Evolutionary conservation across 495 filamentous ascomycete species (phyloP), one percentile per base, ranked within the genome.

Genomic region (Tetracladium setigerum): DNA sequence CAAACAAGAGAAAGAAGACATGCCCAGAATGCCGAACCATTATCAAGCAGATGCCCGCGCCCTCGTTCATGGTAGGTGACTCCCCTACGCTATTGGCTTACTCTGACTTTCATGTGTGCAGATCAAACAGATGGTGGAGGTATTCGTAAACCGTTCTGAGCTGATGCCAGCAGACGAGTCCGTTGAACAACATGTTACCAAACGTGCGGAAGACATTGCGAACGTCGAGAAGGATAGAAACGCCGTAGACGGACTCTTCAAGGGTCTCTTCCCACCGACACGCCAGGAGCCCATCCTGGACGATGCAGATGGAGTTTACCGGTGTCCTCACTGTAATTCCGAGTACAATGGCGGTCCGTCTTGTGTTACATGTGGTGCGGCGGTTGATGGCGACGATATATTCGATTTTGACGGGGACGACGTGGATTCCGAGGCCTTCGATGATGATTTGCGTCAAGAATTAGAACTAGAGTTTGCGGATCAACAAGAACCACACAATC

Each of bases 11-110:
- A 27, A 79, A 77, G 53, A 83, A 84, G 60, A 84, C 82, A 52
- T 87, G 83, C 59, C 83, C 83, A 5, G 83, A 86, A 55, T 87
- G 83, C 59, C 78, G 83, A 46, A 66, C 75, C 1, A 65, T 65
- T 8, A 74, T 86, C 45, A 72, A 67, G 50, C 65, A 71, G 12
- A 66, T 75, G 46, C 83, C 83, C 0, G 78, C 82, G 10, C 83
- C 82, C 45, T 74, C 83, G n/a, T 87, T 83, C 61, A 59, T 86
- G 40, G 81, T 84, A 61, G 61, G 71, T 64, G 24, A 6, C 11
- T 38, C 22, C 6, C 6, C 13, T n/a, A 16, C 10, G n/a, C 10
- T 13, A 2, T 16, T 30, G 30, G 39, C 17, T 15, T n/a, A 30
- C 12, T 40, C 53, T 34, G 39, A 55, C 40, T 44, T 46, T 54